Evolutionary conservation across 1,139 yeast genomes (phyloP).

Genomic region (Debaryomyces sp.): DNA sequence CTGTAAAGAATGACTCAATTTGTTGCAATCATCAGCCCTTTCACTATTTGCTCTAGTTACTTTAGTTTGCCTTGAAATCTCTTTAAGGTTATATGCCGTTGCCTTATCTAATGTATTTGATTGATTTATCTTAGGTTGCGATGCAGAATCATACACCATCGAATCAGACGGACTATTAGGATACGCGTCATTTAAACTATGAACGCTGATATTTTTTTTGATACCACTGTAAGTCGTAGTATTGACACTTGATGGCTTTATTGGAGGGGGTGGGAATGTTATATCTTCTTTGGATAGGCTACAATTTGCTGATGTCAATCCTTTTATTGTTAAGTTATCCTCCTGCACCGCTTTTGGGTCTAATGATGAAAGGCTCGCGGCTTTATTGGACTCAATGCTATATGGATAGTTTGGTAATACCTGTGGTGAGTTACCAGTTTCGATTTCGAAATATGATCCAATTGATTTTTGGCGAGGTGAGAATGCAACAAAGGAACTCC

Average conservation of each 20-base stretch:
- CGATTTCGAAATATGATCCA: not conserved
- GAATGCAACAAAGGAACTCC: not conserved
- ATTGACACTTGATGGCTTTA: not conserved
- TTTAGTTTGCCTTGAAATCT: conserved; percentile 7
- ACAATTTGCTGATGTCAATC: conserved; percentile 26
- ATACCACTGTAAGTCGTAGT: not conserved
- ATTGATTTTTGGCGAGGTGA: conserved; percentile 19
- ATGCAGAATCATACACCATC: not conserved
- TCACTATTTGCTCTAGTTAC: conserved; percentile 9
- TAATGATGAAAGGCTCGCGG: conserved; percentile 26
- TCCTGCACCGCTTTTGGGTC: conserved; percentile 28
- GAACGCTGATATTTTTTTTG: not conserved
- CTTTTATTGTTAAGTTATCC: conserved; percentile 18
- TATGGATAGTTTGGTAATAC: not conserved
- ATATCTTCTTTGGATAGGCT: conserved; percentile 30
- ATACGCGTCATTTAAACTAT: not conserved
- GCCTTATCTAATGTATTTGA: not conserved
- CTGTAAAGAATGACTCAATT: conserved; percentile 24
- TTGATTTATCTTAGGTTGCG: not conserved
- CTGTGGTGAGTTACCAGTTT: not conserved
- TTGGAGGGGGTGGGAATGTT: not conserved
- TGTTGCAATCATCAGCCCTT: conserved; percentile 1
- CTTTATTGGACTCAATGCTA: conserved; percentile 7
- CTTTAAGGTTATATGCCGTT: not conserved
- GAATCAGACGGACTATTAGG: not conserved